phyloP scores from a whole-genome alignment of 306 rosid genomes.

The Dalbergia cochinchinensis region DNA sequence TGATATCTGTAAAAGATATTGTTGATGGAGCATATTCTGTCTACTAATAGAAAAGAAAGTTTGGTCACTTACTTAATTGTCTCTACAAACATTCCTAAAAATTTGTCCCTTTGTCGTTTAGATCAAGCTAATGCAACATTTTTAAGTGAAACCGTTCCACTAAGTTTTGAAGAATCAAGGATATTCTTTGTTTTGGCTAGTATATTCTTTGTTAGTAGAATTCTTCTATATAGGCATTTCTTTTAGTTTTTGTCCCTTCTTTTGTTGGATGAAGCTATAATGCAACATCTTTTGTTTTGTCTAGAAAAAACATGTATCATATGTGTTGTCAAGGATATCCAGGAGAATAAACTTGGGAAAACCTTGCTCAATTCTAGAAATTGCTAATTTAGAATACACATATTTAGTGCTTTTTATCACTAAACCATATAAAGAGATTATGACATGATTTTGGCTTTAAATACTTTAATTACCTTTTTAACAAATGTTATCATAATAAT shows the following conservation, averaged over 20 bases:
- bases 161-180: conserved; percentile 43
- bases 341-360: conserved; percentile 51
- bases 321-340: conserved; percentile 44
- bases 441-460: conserved; percentile 29
- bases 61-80: conserved; percentile 22
- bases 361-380: conserved; percentile 46
- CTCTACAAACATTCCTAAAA: conserved; percentile 46
- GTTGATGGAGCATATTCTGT: conserved; percentile 27
- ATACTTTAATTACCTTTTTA: conserved; percentile 27
- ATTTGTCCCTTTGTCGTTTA: conserved; percentile 29
- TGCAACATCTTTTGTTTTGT: conserved; percentile 23
- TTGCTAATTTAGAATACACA: conserved; percentile 3
- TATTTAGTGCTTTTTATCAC: conserved; percentile 42
- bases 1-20: conserved; percentile 28
- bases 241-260: neutral
- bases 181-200: conserved; percentile 53
- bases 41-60: conserved; percentile 12
- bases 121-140: conserved; percentile 37
- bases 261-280: conserved; percentile 4
- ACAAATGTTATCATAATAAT: neutral
- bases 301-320: conserved; percentile 4
- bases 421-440: conserved; percentile 40
- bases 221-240: neutral
- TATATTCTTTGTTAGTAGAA: conserved; percentile 45
- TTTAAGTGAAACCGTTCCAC: conserved; percentile 29